Conservation (phyloP, 2,329 filamentous ascomycete species). For the Alternaria brassicae region DNA sequence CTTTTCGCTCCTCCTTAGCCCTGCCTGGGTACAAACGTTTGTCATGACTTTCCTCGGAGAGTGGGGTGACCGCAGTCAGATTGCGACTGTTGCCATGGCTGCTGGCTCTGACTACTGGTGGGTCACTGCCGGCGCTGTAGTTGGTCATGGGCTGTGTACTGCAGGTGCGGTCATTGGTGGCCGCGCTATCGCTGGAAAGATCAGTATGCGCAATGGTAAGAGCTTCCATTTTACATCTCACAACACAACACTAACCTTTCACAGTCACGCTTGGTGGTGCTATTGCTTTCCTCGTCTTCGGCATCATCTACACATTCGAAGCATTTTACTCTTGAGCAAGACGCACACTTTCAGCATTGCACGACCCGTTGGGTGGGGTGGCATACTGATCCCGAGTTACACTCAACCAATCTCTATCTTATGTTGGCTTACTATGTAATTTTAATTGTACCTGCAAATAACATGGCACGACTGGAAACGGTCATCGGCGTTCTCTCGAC, state of each 20-base stretch:
- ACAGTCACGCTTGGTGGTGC: conserved; percentile 92
- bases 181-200: conserved; percentile 87
- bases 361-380: conserved; percentile 28
- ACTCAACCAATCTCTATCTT: neutral
- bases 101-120: conserved; percentile 99
- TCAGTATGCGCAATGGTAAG: conserved; percentile 96
- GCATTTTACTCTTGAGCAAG: conserved; percentile 64
- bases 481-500: conserved; percentile 22
- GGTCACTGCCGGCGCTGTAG: conserved; percentile 88
- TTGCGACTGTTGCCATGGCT: conserved; percentile 98
- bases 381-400: conserved; percentile 11
- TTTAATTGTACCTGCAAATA: conserved; percentile 27
- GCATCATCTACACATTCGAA: conserved; percentile 88
- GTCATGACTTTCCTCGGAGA: conserved; percentile 98
- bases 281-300: conserved; percentile 87
- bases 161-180: conserved; percentile 91
- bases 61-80: conserved; percentile 97
- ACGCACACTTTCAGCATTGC: conserved; percentile 27
- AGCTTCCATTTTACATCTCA: conserved; percentile 34
- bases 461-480: conserved; percentile 11
- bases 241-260: conserved; percentile 31
- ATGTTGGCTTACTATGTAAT: conserved; percentile 32
- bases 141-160: conserved; percentile 89
- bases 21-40: conserved; percentile 98
- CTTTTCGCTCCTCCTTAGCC: conserved; percentile 84